Percentiles rank a stretch among this genome's conserved stretches.
Evolutionary conservation across 139 green algal genomes (phyloP).

Genomic region (Micractinium sp.): DNA sequence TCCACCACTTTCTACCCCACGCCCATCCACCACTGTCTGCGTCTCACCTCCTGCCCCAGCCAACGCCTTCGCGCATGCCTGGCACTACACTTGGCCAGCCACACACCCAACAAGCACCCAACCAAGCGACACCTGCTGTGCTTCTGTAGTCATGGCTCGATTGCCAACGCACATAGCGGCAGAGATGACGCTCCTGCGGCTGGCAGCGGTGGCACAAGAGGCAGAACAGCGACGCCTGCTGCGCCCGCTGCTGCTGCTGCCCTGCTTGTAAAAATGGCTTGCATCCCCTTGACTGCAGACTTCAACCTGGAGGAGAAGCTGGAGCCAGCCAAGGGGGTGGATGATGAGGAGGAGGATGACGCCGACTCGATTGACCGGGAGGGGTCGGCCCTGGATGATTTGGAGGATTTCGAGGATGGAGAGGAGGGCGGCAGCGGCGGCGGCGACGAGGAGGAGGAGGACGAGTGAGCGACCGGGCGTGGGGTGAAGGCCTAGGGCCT

Average conservation of each 20-base stretch:
- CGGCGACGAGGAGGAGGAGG: neutral
- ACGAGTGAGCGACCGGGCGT: neutral
- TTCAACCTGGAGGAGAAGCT: slow-evolving; percentile 27
- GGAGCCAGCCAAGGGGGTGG: neutral
- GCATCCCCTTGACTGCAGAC: neutral
- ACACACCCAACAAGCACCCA: no score
- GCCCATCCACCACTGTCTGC: no score
- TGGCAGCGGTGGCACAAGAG: no score
- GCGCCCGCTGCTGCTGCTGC: neutral
- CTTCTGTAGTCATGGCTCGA: neutral
- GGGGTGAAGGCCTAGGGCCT: no score
- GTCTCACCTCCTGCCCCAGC: no score
- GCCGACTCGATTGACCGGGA: neutral
- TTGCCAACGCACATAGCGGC: neutral
- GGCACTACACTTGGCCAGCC: no score
- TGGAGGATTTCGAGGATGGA: neutral
- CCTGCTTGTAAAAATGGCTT: no score
- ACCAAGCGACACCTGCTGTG: neutral
- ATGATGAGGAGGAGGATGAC: neutral
- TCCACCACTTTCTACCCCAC: no score
- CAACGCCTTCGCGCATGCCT: no score
- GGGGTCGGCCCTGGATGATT: neutral
- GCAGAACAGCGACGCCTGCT: no score
- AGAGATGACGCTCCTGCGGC: no score
- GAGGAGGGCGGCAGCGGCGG: neutral